Conservation (phyloP, 306 rosid species). For the Vicia sativa region DNA sequence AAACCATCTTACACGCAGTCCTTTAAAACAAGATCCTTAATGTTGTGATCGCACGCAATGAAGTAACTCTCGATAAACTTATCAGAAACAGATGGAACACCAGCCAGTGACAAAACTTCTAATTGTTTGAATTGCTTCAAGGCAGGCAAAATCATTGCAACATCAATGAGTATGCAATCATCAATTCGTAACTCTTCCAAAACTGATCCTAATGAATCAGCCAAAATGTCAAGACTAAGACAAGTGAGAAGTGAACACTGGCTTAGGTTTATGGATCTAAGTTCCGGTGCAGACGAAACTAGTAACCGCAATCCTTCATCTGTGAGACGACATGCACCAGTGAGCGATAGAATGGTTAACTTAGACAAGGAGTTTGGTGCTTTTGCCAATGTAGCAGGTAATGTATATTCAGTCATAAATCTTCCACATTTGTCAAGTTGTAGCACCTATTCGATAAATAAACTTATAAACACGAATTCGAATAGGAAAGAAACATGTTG, state of each 20-base stretch:
- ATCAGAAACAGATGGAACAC: conserved; percentile 59
- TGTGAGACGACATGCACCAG: conserved; percentile 86
- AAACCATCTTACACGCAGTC: conserved; percentile 56
- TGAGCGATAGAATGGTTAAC: conserved; percentile 62
- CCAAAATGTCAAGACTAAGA: conserved; percentile 53
- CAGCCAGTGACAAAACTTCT: conserved; percentile 75
- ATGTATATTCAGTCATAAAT: conserved; percentile 60
- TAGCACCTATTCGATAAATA: conserved; percentile 61
- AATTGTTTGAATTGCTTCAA: conserved; percentile 58
- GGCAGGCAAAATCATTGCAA: conserved; percentile 50
- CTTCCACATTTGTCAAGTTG: conserved; percentile 90
- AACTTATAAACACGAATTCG: conserved; percentile 33
- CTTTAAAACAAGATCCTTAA: conserved; percentile 78
- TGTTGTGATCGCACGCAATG: conserved; percentile 51
- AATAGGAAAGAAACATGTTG: conserved; percentile 17
- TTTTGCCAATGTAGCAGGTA: conserved; percentile 50
- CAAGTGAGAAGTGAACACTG: conserved; percentile 84
- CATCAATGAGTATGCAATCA: conserved; percentile 63
- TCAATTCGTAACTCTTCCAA: conserved; percentile 76
- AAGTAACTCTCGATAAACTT: conserved; percentile 52
- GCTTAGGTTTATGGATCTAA: conserved; percentile 80
- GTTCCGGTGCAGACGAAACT: conserved; percentile 65
- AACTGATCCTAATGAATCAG: conserved; percentile 61
- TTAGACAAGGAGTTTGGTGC: conserved; percentile 55
- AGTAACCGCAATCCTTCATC: conserved; percentile 60